phyloP scores from a whole-genome alignment of 495 filamentous ascomycete species.

The Neurospora sp. region DNA sequence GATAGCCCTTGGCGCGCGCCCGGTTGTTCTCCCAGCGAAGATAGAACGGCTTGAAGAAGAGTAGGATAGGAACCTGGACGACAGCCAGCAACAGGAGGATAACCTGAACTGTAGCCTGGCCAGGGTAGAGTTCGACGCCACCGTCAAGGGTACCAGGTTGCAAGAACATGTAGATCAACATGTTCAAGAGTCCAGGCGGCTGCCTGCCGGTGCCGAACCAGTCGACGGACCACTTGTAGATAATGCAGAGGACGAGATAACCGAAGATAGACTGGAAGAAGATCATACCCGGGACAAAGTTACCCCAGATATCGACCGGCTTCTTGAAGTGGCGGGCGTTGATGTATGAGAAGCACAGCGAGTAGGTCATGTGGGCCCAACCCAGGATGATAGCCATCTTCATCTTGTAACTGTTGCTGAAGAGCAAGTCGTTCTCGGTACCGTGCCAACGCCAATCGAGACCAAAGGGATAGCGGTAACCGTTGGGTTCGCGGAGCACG shows the following conservation, averaged over 20 bases:
- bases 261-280: conserved; percentile 99
- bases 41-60: conserved; percentile 93
- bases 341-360: conserved; percentile 81
- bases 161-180: conserved; percentile 99
- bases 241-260: conserved; percentile 84
- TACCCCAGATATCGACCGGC: conserved; percentile 89
- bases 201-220: conserved; percentile 57
- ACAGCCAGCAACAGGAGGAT: conserved; percentile 75
- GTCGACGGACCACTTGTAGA: conserved; percentile 95
- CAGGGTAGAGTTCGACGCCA: conserved; percentile 57
- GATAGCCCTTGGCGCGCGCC: conserved; percentile 78
- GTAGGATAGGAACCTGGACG: conserved; percentile 74
- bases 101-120: conserved; percentile 66
- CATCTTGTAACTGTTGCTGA: conserved; percentile 99
- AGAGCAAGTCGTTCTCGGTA: conserved; percentile 85
- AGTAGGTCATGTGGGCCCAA: conserved; percentile 98
- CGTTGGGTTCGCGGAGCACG: conserved; percentile 39
- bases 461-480: conserved; percentile 86
- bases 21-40: conserved; percentile 86
- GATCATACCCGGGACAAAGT: conserved; percentile 95
- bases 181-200: conserved; percentile 87
- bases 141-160: conserved; percentile 63
- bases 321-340: conserved; percentile 92
- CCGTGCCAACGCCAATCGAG: conserved; percentile 97
- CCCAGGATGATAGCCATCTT: conserved; percentile 95